Conservation (phyloP, 192 early-diverging fungal genomes). For the Mortierella alpina region DNA sequence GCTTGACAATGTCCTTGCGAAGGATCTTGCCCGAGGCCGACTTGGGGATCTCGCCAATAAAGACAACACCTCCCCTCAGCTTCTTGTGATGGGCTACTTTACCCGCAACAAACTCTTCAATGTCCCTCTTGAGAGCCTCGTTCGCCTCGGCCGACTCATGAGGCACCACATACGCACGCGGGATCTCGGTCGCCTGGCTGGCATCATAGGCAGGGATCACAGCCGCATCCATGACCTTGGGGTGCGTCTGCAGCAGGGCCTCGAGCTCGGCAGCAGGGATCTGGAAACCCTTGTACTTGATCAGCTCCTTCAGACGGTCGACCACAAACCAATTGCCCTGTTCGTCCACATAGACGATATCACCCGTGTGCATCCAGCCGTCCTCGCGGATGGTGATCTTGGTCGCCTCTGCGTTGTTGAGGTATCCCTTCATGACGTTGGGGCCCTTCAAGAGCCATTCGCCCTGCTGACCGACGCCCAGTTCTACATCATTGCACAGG, state of each 20-base stretch:
- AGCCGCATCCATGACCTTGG: slow-evolving; percentile 60
- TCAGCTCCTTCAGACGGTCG: slow-evolving; percentile 82
- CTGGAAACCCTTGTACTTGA: slow-evolving; percentile 85
- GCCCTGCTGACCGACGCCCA: slow-evolving; percentile 59
- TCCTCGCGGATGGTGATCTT: slow-evolving; percentile 52
- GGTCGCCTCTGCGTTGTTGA: slow-evolving; percentile 60
- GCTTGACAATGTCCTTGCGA: slow-evolving; percentile 68
- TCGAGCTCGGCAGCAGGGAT: slow-evolving; percentile 82
- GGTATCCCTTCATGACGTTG: slow-evolving; percentile 64
- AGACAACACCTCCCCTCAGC: slow-evolving; percentile 81
- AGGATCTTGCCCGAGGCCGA: slow-evolving; percentile 86
- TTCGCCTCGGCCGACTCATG: slow-evolving; percentile 54
- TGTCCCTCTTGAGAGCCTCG: slow-evolving; percentile 54
- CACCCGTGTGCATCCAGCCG: slow-evolving; percentile 67
- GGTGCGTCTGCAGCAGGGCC: slow-evolving; percentile 66
- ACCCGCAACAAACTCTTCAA: slow-evolving; percentile 67
- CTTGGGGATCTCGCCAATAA: slow-evolving; percentile 82
- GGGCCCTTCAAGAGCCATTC: slow-evolving; percentile 61
- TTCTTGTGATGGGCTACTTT: slow-evolving; percentile 81
- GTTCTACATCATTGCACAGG: slow-evolving; percentile 24
- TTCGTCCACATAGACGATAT: slow-evolving; percentile 67
- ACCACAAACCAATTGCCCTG: slow-evolving; percentile 73
- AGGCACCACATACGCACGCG: slow-evolving; percentile 83
- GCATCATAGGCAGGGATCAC: slow-evolving; percentile 58
- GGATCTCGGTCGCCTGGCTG: slow-evolving; percentile 73